A percentile compares a stretch with the other conserved stretches of the same genome.
phyloP scores from a whole-genome alignment of 2,329 filamentous ascomycete species.

The Cercospora zeae-maydis region DNA sequence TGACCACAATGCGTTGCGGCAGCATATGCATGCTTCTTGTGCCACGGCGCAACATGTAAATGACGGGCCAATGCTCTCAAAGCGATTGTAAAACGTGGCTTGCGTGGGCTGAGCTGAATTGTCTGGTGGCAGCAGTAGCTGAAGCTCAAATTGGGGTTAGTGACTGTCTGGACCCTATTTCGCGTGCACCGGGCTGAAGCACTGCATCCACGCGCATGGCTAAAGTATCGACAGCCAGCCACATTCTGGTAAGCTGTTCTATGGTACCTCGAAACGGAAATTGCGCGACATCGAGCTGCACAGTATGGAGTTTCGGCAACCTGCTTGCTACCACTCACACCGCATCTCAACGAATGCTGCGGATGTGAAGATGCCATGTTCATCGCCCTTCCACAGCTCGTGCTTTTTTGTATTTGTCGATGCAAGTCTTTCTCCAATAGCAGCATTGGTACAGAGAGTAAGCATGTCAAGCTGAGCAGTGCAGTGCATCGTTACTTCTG shows the following conservation, averaged over 20 bases:
- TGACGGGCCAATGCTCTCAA: neutral
- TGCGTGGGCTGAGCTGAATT: constrained; percentile 8
- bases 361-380: neutral
- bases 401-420: neutral
- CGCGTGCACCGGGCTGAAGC: neutral
- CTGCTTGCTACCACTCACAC: neutral
- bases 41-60: neutral
- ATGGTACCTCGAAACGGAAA: neutral
- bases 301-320: neutral
- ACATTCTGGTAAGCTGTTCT: neutral
- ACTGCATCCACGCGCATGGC: neutral
- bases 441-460: neutral
- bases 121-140: neutral
- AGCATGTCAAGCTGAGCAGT: neutral
- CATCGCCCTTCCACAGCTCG: neutral
- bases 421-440: neutral
- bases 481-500: neutral
- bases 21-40: constrained; percentile 6
- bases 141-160: constrained; percentile 9
- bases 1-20: neutral
- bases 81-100: neutral
- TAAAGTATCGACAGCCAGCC: constrained; percentile 3
- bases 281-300: neutral
- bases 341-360: neutral
- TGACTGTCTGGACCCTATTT: neutral